These are phyloP conservation scores for Sporopachydermia quercuum DNA, from an alignment of 805 yeast species.

Conservation along the genomic window DNA sequence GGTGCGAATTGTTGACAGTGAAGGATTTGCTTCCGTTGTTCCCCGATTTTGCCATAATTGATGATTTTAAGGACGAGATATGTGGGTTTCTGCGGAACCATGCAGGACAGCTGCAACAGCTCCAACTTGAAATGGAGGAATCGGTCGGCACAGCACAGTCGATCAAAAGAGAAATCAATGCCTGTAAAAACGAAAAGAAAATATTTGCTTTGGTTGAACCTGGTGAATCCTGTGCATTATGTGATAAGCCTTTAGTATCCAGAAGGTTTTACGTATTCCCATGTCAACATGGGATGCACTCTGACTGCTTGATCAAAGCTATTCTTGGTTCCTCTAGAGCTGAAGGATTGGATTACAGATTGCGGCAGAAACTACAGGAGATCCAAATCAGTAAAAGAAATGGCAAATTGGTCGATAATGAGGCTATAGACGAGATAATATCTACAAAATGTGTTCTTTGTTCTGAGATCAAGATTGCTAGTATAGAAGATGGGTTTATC, in stretches of 20 bases:
- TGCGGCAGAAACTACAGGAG: constrained; percentile 24
- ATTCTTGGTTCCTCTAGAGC: constrained; percentile 49
- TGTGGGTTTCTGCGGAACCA: constrained; percentile 65
- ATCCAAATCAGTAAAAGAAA: constrained; percentile 21
- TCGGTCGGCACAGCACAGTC: constrained; percentile 45
- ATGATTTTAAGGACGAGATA: constrained; percentile 71
- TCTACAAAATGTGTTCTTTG: constrained; percentile 61
- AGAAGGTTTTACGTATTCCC: constrained; percentile 74
- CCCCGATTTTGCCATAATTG: constrained; percentile 72
- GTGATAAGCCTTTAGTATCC: constrained; percentile 53
- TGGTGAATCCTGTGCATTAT: constrained; percentile 66
- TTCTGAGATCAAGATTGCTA: constrained; percentile 55
- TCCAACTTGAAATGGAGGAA: constrained; percentile 62
- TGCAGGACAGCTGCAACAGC: constrained; percentile 45
- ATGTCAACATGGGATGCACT: constrained; percentile 81
- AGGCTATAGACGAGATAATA: constrained; percentile 37
- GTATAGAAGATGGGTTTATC: constrained; percentile 50
- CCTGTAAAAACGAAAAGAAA: constrained; percentile 26
- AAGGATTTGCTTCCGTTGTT: constrained; percentile 75
- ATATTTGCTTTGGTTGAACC: constrained; percentile 61
- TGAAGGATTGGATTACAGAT: constrained; percentile 45
- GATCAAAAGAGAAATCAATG: constrained; percentile 43
- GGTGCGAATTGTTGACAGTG: constrained; percentile 41
- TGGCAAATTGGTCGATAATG: constrained; percentile 14
- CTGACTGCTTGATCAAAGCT: constrained; percentile 62